Evolutionary conservation across 768 basidiomycete genomes (phyloP).

Genomic region (Auriscalpium orientale): DNA sequence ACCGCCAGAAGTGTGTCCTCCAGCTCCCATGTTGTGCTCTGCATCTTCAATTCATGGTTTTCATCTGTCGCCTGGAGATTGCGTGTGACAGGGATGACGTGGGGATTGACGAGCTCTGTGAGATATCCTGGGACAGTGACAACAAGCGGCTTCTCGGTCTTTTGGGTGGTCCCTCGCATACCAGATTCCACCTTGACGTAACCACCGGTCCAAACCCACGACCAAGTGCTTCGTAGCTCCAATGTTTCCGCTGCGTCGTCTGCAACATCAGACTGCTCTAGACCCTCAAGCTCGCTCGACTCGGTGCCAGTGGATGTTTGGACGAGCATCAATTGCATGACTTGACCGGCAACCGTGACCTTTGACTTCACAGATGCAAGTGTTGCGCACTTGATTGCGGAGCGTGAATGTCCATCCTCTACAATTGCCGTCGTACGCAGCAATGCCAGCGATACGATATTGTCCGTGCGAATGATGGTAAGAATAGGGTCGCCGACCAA

Average conservation of each 20-base stretch:
- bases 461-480: not conserved
- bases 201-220: not conserved
- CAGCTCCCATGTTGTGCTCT: not conserved
- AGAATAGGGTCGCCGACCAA: not conserved
- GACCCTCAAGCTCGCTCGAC: not conserved
- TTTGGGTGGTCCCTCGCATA: not conserved
- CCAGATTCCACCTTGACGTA: not conserved
- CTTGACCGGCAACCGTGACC: no score
- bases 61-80: not conserved
- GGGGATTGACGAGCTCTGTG: not conserved
- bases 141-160: not conserved
- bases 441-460: not conserved
- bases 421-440: not conserved
- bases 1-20: not conserved
- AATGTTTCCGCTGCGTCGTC: not conserved
- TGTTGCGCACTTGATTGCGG: not conserved
- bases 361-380: no score
- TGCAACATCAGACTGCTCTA: not conserved
- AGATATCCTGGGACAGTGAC: not conserved
- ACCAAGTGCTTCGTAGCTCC: no score
- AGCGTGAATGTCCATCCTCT: not conserved
- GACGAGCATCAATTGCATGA: not conserved
- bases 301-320: not conserved
- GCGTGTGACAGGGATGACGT: not conserved
- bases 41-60: not conserved